Percentiles rank a stretch among this genome's conserved stretches.
phyloP scores from a whole-genome alignment of 352 stramenopile species.

The Globisporangium megalacanthum region DNA sequence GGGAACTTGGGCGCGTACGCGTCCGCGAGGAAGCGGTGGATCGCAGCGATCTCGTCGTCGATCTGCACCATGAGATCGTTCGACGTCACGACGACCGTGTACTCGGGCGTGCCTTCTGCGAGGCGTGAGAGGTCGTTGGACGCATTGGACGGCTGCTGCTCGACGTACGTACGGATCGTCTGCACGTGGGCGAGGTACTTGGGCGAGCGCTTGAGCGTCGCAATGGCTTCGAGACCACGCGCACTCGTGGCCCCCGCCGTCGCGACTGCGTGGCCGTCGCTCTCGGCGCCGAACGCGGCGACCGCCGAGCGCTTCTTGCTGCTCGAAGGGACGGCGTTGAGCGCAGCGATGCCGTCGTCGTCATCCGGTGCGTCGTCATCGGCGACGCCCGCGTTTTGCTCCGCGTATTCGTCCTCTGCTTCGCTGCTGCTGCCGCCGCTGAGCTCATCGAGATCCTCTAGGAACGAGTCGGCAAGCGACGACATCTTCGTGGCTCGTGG shows the following conservation, averaged over 20 bases:
- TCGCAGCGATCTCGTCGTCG: conserved; percentile 89
- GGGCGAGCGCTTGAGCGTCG: conserved; percentile 62
- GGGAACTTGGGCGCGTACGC: conserved; percentile 93
- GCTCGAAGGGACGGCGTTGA: conserved; percentile 5
- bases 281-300: conserved; percentile 14
- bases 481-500: conserved; percentile 33
- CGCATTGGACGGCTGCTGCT: conserved; percentile 19
- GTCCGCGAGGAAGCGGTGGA: conserved; percentile 90
- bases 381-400: conserved; percentile 2
- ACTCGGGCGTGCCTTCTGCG: conserved; percentile 63
- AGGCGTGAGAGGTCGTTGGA: conserved; percentile 28
- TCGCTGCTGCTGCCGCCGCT: conserved; percentile 77
- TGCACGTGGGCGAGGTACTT: conserved; percentile 72
- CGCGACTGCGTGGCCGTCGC: conserved; percentile 18
- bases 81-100: conserved; percentile 83
- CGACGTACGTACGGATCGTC: conserved; percentile 54
- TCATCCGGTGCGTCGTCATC: conserved; percentile 14
- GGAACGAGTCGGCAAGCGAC: conserved; percentile 84
- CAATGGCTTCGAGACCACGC: conserved; percentile 50
- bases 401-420: conserved; percentile 29
- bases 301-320: conserved; percentile 17
- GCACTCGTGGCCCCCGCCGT: conserved; percentile 18
- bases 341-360: conserved; percentile 20
- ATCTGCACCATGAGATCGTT: conserved; percentile 93
- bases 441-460: conserved; percentile 88